Conservation (phyloP, 192 early-diverging fungal species). For the Coemansia umbellata region DNA sequence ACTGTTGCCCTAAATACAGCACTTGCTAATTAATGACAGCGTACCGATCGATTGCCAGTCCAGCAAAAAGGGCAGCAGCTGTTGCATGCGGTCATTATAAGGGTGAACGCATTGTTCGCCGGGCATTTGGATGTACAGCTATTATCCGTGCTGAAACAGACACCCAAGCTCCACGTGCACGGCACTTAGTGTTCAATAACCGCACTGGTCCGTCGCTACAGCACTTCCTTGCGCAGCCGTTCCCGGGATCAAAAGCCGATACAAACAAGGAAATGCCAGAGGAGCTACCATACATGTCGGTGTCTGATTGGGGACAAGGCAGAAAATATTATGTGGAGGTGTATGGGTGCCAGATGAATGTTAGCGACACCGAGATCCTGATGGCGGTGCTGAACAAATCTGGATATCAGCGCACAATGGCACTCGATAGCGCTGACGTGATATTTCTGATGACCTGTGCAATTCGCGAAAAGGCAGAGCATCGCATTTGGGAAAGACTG, state of each 20-base stretch:
- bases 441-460: slow-evolving; percentile 76
- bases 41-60: background rate
- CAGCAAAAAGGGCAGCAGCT: background rate
- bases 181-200: slow-evolving; percentile 47
- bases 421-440: slow-evolving; percentile 58
- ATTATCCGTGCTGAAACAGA: background rate
- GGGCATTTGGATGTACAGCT: background rate
- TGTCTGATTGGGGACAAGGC: slow-evolving; percentile 55
- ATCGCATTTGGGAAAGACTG: slow-evolving; percentile 67
- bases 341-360: slow-evolving; percentile 82
- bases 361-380: slow-evolving; percentile 75
- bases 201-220: slow-evolving; percentile 47
- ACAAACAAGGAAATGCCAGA: slow-evolving; percentile 18
- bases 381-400: slow-evolving; percentile 66
- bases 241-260: background rate
- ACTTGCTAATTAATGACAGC: background rate
- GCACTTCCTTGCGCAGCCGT: slow-evolving; percentile 47
- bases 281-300: slow-evolving; percentile 37
- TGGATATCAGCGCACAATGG: slow-evolving; percentile 61
- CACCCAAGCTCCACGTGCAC: background rate
- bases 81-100: background rate
- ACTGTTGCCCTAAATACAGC: background rate
- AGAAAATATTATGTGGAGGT: slow-evolving; percentile 72
- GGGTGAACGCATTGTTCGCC: background rate
- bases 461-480: slow-evolving; percentile 74